Conservation (phyloP, 2,329 filamentous ascomycete genomes). For the Fusarium redolens region DNA sequence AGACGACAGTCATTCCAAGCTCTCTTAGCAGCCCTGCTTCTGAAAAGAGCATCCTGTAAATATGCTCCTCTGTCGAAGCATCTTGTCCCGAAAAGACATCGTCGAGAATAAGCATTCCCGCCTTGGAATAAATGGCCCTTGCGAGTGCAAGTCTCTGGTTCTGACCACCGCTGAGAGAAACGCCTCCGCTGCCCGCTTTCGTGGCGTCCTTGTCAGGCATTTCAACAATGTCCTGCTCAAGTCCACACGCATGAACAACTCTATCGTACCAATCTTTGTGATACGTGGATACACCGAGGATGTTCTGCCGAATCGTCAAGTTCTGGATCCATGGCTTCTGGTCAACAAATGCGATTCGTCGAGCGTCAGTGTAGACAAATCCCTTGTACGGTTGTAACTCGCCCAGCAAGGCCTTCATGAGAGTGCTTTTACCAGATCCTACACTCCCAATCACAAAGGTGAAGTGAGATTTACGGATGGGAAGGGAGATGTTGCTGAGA, state of each 20-base stretch:
- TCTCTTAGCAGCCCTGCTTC: neutral
- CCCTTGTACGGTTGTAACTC: slow-evolving; percentile 11
- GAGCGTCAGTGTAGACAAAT: slow-evolving; percentile 5
- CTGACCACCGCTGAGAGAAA: slow-evolving; percentile 51
- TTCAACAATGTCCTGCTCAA: slow-evolving; percentile 13
- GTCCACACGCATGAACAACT: slow-evolving; percentile 3
- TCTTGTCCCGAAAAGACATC: slow-evolving; percentile 48
- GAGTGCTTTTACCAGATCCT: slow-evolving; percentile 10
- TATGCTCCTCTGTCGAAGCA: slow-evolving; percentile 19
- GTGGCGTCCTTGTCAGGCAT: slow-evolving; percentile 2
- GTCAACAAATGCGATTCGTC: slow-evolving; percentile 10
- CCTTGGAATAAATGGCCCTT: slow-evolving; percentile 39
- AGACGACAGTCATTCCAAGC: slow-evolving; percentile 3
- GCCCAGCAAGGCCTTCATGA: slow-evolving; percentile 13
- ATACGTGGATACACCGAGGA: slow-evolving; percentile 4
- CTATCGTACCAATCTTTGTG: slow-evolving; percentile 9
- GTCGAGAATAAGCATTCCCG: slow-evolving; percentile 46
- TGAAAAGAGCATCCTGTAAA: slow-evolving; percentile 11
- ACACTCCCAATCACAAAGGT: slow-evolving; percentile 15
- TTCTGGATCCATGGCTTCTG: slow-evolving; percentile 22
- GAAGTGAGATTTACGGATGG: slow-evolving; percentile 12
- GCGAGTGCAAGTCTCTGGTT: slow-evolving; percentile 46
- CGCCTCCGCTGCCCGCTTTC: slow-evolving; percentile 49
- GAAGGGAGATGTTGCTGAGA: slow-evolving; percentile 1
- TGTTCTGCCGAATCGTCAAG: slow-evolving; percentile 14